Conservation (phyloP, 257 asterid species). For the Solanum ossicruentum region DNA sequence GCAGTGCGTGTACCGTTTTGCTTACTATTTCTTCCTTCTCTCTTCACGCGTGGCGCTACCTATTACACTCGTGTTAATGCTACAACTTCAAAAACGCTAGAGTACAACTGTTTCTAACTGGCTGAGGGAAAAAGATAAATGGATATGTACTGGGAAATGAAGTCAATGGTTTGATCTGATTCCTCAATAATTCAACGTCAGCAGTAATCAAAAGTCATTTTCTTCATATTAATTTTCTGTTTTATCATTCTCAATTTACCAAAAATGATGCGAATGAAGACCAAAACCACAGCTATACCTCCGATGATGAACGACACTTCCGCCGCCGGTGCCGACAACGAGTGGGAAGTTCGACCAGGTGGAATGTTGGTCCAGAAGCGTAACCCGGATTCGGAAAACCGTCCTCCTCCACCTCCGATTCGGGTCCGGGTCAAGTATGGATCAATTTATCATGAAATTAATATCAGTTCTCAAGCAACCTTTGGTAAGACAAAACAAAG, state of each 20-base stretch:
- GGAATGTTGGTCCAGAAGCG: slow-evolving; percentile 95
- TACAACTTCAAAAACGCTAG: neutral
- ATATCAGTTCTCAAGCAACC: slow-evolving; percentile 60
- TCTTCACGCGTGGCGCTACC: neutral
- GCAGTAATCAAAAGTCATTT: neutral
- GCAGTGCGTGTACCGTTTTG: neutral
- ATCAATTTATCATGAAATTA: slow-evolving; percentile 56
- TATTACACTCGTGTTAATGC: neutral
- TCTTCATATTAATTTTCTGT: neutral
- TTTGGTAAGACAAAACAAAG: slow-evolving; percentile 35
- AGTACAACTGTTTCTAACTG: neutral
- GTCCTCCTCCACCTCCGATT: slow-evolving; percentile 55
- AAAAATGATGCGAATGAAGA: slow-evolving; percentile 64
- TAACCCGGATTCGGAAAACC: slow-evolving; percentile 31
- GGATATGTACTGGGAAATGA: neutral
- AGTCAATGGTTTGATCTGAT: slow-evolving; percentile 10
- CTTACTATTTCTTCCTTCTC: neutral
- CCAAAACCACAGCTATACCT: neutral
- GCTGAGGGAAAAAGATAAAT: neutral
- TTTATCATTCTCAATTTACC: neutral
- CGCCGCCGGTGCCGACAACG: slow-evolving; percentile 5
- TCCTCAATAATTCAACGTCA: neutral
- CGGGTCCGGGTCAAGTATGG: slow-evolving; percentile 82
- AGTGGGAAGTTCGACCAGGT: slow-evolving; percentile 82
- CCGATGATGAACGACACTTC: slow-evolving; percentile 17